A percentile compares a stretch with the other conserved stretches of the same genome.
Evolutionary conservation across 23 red algal genomes (phyloP).

Genomic region (Gracilaria domingensis): DNA sequence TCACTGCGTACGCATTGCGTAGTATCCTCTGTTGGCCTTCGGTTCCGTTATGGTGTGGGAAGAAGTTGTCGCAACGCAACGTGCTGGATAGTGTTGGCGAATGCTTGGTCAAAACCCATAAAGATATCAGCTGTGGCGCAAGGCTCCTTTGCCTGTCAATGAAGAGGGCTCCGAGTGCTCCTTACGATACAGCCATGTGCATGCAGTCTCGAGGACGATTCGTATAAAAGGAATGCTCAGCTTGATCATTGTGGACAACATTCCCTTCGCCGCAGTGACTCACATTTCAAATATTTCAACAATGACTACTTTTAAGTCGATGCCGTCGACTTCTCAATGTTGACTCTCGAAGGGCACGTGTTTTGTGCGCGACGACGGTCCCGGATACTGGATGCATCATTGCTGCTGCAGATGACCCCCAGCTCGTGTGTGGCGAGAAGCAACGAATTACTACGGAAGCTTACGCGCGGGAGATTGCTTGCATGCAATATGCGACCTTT

Average conservation of each 20-base stretch:
- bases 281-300: background rate
- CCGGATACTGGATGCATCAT: slow-evolving; percentile 15
- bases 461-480: slow-evolving; percentile 30
- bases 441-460: slow-evolving; percentile 19
- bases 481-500: slow-evolving; percentile 26
- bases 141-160: too few species aligned
- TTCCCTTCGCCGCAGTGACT: background rate
- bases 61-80: background rate
- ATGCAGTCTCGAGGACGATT: background rate
- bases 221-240: background rate
- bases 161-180: background rate
- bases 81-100: background rate
- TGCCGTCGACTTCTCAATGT: slow-evolving; percentile 10
- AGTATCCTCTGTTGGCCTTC: too few species aligned
- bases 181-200: background rate
- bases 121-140: background rate
- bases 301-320: slow-evolving; percentile 48
- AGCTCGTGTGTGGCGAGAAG: slow-evolving; percentile 36
- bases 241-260: background rate
- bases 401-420: slow-evolving; percentile 31
- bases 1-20: too few species aligned
- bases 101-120: background rate
- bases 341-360: slow-evolving; percentile 46
- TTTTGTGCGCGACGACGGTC: slow-evolving; percentile 41
- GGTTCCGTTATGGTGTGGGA: too few species aligned